Base-by-base conservation (phyloP, 306 rosid species). In the Quercus agrifolia region DNA sequence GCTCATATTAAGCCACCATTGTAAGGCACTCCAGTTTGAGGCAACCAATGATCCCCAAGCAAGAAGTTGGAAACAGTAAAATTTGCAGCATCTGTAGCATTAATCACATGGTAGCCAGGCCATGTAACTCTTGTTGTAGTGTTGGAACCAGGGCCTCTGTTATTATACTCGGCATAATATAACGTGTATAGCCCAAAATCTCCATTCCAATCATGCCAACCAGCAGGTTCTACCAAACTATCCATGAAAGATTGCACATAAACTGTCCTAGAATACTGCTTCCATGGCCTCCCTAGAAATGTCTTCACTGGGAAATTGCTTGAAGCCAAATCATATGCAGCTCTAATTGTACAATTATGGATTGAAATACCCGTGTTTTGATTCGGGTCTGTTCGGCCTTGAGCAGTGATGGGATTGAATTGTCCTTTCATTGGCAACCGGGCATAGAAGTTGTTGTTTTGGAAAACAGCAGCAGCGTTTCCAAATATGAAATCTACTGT, bases 231-330 rank as follows among this genome's bases (percentile, higher is more conserved):
- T 9, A 86, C 30, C 12, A 86, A 70, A 7, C 78, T 56, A 7
- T 56, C 85, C n/a, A 86, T 78, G 49, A 61, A 86, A 23, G 69
- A 77, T 51, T 86, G 87, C 85, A 86, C 77, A 31, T 52, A 70
- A 25, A 86, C 83, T 3, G 85, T 83, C 3, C 81, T 75, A 4
- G 89, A 83, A 5, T 80, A 80, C 59, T 80, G 81, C 77, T 83
- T 86, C 89, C 89, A 86, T 5, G 87, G 89, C 85, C 87, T 77
- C 20, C 87, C 89, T 18, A 86, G 69, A 73, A 80, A 86, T 12
- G 83, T 79, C 79, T 69, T 70, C 71, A 81, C 76, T 5, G 31
- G 44, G 6, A 56, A 62, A 1, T 66, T 57, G 55, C 82, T 76
- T 4, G 79, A 78, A 6, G 83, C 81, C 61, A 86, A 59, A 28